A percentile compares a stretch with the other conserved stretches of the same genome.
Conservation (phyloP, 2,329 filamentous ascomycete genomes). For the Trichoderma sp. region DNA sequence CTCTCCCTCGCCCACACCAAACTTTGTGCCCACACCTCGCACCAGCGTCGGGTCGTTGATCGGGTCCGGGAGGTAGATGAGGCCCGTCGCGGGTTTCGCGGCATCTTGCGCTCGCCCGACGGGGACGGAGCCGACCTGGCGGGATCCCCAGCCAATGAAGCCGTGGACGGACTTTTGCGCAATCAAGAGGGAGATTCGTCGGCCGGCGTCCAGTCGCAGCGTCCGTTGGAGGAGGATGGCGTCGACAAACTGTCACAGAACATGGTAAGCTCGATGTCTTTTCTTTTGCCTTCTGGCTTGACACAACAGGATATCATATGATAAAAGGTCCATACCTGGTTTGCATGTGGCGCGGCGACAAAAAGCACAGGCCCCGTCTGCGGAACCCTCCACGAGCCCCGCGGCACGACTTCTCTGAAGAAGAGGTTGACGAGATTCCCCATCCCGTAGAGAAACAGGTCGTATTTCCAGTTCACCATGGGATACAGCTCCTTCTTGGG, state of each 20-base stretch:
- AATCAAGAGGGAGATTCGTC: constrained; percentile 87
- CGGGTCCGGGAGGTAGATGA: constrained; percentile 85
- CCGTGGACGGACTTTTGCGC: constrained; percentile 94
- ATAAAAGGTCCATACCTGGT: constrained; percentile 62
- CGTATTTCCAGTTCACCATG: constrained; percentile 73
- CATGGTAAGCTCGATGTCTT: neutral
- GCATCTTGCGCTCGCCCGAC: constrained; percentile 88
- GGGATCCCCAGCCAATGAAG: constrained; percentile 85
- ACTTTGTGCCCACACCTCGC: constrained; percentile 76
- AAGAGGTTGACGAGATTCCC: constrained; percentile 90
- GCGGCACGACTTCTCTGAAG: constrained; percentile 94
- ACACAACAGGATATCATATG: neutral
- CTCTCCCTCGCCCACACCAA: constrained; percentile 68
- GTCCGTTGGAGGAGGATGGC: constrained; percentile 90
- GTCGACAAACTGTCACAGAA: constrained; percentile 78
- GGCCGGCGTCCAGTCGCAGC: constrained; percentile 78
- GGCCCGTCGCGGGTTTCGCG: constrained; percentile 74
- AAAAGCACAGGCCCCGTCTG: constrained; percentile 86
- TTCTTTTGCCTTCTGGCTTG: neutral
- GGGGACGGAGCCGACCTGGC: constrained; percentile 84
- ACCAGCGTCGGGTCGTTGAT: constrained; percentile 79
- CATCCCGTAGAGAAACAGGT: constrained; percentile 73
- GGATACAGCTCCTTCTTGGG: constrained; percentile 57
- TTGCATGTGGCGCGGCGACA: constrained; percentile 94
- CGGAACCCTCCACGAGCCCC: constrained; percentile 93